Evolutionary conservation across 2,329 filamentous ascomycete genomes (phyloP), one percentile per base, ranked within the genome.

Genomic region (Coniochaeta hoffmannii): DNA sequence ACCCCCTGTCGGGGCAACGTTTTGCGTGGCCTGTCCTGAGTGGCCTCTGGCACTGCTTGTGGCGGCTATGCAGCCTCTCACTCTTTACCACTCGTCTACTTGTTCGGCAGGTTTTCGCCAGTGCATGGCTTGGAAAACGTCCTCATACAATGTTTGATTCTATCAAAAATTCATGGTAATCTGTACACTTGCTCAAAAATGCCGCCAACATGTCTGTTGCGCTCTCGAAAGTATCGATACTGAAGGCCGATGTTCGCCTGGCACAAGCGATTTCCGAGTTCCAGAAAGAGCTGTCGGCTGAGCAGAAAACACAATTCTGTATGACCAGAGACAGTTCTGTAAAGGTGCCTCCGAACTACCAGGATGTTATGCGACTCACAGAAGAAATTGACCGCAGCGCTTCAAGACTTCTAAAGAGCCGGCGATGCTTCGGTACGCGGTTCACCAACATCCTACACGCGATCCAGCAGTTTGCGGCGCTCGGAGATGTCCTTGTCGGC

Each of bases 401-500:
- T 30, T 44, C 22, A n/a, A 66, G 62, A 4, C 54, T 36, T 14
- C 15, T 54, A 4, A 55, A 57, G 0, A 57, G 60, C 1, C 57
- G 59, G 1, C 62, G 67, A 15, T 74, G 72, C 53, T 68, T 73
- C 55, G 72, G 74, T 0, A 67, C 74, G 6, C 68, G 74, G 3
- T 63, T 77, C 17, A 71, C 65, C 0, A 76, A 71, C 44, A 62
- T 75, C 5, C 60, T 77, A 0, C 58, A 73, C 10, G 63, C 68
- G 0, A 66, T 74, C 0, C 73, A 78, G 56, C 70, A 73, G 55
- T 77, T 73, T 52, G 73, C 70, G 17, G 67, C 69, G 0, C 57
- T 77, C n/a, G 74, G 74, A 5, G 71, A 72, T 61, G 62, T 71
- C 8, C 44, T 73, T 0, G 53, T 77, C 15, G 73, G 74, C 0